Base-by-base conservation (phyloP, 139 green algal genomes). In the Spirogloea muscicola region DNA sequence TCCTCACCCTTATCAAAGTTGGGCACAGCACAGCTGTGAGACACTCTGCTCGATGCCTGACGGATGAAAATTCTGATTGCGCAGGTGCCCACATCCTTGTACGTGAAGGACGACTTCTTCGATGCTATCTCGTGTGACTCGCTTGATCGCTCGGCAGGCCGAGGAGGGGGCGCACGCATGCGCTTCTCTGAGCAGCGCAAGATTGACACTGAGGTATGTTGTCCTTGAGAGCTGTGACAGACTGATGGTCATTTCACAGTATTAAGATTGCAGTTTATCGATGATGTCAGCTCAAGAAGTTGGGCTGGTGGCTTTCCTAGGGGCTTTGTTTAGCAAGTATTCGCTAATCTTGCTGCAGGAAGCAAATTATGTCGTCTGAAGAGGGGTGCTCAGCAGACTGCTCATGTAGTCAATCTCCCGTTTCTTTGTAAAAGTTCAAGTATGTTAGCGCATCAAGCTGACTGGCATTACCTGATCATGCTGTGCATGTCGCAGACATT, bases 31-130 rank as follows among this genome's bases (percentile, higher is more conserved):
- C 21, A 21, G 46, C 21, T 31, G 21, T 55, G 46, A 31, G 21
- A 55, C 46, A 21, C 21, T 21, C 21, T 55, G 21, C 21, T 21
- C 21, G 46, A 55, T 21, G 46, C 21, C 21, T 55, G 46, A 55
- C 21, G 46, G 46, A 31, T 21, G 21, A 31, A 55, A 31, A 31
- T 21, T 55, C 21, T 55, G 21, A 31, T 21, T 21, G 21, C 21
- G 46, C 46, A 21, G 46, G 21, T 55, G 46, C 21, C 21, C 21
- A 31, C 21, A 31, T 21, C 55, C 9, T 21, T 72, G 49, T 83
- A 83, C 38, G 49, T 44, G 25, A 80, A 83, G 37, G 76, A 83
- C 42, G 76, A 83, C 58, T 83, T 83, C 59, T 79, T 83, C 49
- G 76, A 83, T 41, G 38, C 16, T 7, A 70, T 83, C 43, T 75